A percentile compares a stretch with the other conserved stretches of the same genome.
phyloP scores from a whole-genome alignment of 2,329 filamentous ascomycete species.

The Apiospora aurea region DNA sequence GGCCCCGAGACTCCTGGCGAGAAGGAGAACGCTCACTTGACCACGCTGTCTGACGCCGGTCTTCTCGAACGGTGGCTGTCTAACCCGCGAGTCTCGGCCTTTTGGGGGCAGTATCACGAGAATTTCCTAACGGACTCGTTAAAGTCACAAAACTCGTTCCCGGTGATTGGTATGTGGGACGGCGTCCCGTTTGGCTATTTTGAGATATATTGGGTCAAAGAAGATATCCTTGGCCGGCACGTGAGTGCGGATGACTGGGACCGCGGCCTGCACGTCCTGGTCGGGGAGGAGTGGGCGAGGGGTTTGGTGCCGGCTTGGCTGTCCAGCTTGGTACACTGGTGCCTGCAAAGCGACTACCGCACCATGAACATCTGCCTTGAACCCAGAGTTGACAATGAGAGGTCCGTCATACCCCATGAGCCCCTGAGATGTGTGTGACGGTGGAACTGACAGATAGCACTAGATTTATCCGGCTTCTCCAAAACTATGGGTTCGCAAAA shows the following conservation, averaged over 20 bases:
- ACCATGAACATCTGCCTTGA: conserved; percentile 87
- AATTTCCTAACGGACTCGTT: conserved; percentile 73
- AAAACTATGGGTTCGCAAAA: conserved; percentile 80
- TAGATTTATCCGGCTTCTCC: conserved; percentile 75
- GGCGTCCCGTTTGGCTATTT: conserved; percentile 96
- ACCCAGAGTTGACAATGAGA: conserved; percentile 88
- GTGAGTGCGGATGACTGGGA: conserved; percentile 81
- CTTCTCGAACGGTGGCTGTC: conserved; percentile 90
- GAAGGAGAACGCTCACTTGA: conserved; percentile 49
- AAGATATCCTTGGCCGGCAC: conserved; percentile 78
- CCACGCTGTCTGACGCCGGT: conserved; percentile 56
- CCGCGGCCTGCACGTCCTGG: conserved; percentile 83
- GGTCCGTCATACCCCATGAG: conserved; percentile 61
- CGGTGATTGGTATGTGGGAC: conserved; percentile 92
- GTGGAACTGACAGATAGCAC: conserved; percentile 24
- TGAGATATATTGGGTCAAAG: conserved; percentile 98
- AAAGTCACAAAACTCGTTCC: conserved; percentile 78
- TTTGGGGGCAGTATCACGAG: conserved; percentile 77
- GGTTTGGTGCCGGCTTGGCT: conserved; percentile 86
- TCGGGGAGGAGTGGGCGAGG: conserved; percentile 92
- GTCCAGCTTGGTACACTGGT: conserved; percentile 86
- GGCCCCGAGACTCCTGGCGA: conserved; percentile 57
- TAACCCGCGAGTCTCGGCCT: conserved; percentile 80
- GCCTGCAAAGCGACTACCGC: conserved; percentile 76
- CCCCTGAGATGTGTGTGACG: not conserved